Evolutionary conservation across 139 green algal genomes (phyloP).

Genomic region (Yamagishiella unicocca): DNA sequence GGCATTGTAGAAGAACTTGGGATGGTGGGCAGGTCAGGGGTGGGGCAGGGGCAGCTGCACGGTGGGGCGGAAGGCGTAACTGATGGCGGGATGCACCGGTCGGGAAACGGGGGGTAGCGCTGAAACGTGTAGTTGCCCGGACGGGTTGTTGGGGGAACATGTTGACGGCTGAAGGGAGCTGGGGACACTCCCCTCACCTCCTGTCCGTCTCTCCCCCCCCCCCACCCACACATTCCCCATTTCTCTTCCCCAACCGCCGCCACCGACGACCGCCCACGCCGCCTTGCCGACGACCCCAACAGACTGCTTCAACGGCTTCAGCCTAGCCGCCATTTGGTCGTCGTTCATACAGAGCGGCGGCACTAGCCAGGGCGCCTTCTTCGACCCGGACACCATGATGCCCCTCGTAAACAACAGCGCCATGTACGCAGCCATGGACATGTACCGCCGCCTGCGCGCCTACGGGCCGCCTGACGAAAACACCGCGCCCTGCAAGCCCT

Average conservation of each 20-base stretch:
- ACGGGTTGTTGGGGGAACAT: no score
- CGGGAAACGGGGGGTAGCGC: no score
- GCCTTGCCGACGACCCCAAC: background rate
- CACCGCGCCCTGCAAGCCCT: constrained; percentile 19
- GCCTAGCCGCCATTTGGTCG: constrained; percentile 6
- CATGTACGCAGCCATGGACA: background rate
- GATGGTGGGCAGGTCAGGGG: no score
- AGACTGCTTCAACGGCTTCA: constrained; percentile 48
- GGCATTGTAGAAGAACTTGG: no score
- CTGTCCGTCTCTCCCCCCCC: background rate
- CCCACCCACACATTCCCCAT: background rate
- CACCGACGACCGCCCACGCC: no score
- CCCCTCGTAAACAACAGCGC: constrained; percentile 41
- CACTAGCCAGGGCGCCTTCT: constrained; percentile 32
- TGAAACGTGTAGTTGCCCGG: no score
- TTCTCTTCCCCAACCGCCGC: background rate
- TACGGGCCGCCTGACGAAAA: constrained; percentile 37
- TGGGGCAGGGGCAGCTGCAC: no score
- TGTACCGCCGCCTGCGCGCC: background rate
- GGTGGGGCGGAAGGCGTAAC: no score
- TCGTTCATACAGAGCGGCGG: constrained; percentile 25
- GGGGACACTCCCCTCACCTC: no score
- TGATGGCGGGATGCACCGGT: no score
- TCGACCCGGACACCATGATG: constrained; percentile 19
- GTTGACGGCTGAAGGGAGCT: no score